Evolutionary conservation across 2,329 filamentous ascomycete species (phyloP), one percentile per base, ranked within the genome.

Genomic region (Hypomyces rosellus): DNA sequence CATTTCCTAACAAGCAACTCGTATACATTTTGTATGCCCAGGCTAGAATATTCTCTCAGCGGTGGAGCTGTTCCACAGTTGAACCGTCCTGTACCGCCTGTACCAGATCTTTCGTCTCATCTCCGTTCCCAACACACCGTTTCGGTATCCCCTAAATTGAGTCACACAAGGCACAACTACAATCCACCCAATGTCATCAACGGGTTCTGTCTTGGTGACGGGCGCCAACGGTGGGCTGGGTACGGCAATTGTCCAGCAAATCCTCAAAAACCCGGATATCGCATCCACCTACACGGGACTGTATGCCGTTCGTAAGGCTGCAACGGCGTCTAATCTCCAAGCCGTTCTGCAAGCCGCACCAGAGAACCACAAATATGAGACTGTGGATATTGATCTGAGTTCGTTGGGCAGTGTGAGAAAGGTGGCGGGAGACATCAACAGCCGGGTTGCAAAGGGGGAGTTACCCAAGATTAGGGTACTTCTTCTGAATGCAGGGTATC

Each of bases 211-310:
- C 22, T 37, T 72, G 2, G 52, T 71, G 9, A 72, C 69, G 4
- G 69, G 69, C 6, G 57, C 67, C 34, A 72, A 72, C 49, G 69
- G 69, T 39, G 65, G 67, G 16, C 62, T 72, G 25, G 69, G 68
- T 7, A 65, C 63, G 11, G 60, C 63, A 18, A 66, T 69, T 7
- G 62, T 67, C 9, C 42, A 52, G 4, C 55, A 61, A 7, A 61
- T 72, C 30, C 37, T 67, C 34, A 51, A 54, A 14, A 59, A 51
- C 12, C 55, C 62, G 0, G 55, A 65, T 4, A 51, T 70, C 11
- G 64, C 66, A 3, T 57, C 59, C 4, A 54, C 57, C 22, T 65
- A 70, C 50, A 59, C 62, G 4, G 65, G 67, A 7, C 44, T 72
- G 2, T 72, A 70, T 50, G 61, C 65, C 1, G 69, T 70, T 15